Evolutionary conservation across 768 basidiomycete genomes (phyloP), one percentile per base, ranked within the genome.

Genomic region (Amanita brunnescens): DNA sequence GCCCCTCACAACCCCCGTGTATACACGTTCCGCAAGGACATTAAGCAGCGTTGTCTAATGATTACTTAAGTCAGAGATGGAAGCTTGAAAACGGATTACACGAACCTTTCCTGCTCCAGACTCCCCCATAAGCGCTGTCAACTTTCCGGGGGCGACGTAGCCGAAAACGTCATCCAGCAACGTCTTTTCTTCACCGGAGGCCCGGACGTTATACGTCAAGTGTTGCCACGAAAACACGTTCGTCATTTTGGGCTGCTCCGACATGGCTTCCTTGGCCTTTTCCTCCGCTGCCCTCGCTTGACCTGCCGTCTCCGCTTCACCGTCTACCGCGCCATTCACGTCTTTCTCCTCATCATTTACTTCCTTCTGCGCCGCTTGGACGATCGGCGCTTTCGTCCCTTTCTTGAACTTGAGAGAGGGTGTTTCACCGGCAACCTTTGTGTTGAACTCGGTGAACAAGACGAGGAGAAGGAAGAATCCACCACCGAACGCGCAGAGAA

Each of bases 151-250:
- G 8, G 78, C 79, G 16, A 90, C 88, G 63, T 77, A 92, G 0
- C 90, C 90, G 24, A 81, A 85, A 10, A 93, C 75, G 41, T 87
- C 76, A 55, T 90, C 76, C 49, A 91, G 69, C 1, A 91, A 70
- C 26, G 64, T 66, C 33, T 77, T 68, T 18, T 65, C 58, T 5
- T 75, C 78, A 3, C 72, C 73, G 2, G 67, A 54, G 13, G 81
- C 70, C 1, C 76, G 70, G 0, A 92, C 81, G 29, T 74, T 75
- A 62, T 92, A 94, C 51, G 72, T 69, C 43, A 91, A 55, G 54
- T 80, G 70, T 47, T 81, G 74, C 88, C 89, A 96, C 1, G 91
- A 88, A 66, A 96, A 93, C 5, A 83, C 74, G 57, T 85, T 75
- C 16, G 64, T 71, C 73, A 66, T 70, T 47, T 68, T 70, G 57